A percentile compares a stretch with the other conserved stretches of the same genome.
phyloP scores from a whole-genome alignment of 1,284 basidiomycete species.

The Agaricales sp. region DNA sequence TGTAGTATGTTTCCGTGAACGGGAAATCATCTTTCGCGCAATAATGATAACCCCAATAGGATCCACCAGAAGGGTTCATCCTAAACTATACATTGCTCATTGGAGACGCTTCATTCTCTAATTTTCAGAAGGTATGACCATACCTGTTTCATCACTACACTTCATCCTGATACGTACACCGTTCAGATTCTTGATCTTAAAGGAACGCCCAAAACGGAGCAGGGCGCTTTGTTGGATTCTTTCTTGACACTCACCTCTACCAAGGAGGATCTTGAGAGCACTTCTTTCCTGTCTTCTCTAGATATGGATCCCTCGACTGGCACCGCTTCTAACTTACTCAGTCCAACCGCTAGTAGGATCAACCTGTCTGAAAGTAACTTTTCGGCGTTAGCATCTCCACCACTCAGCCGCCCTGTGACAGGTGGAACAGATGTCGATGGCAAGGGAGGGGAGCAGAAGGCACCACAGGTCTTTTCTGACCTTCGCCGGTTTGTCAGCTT shows the following conservation, averaged over 20 bases:
- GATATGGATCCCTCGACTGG: conserved; percentile 82
- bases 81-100: conserved; percentile 89
- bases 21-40: conserved; percentile 1
- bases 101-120: conserved; percentile 86
- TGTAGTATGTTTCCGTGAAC: conserved; percentile 45
- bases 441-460: conserved; percentile 35
- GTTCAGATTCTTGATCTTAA: conserved; percentile 89
- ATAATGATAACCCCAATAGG: conserved; percentile 30
- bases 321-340: conserved; percentile 36
- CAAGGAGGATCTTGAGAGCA: conserved; percentile 74
- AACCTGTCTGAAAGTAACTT: conserved; percentile 51
- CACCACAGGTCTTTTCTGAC: conserved; percentile 76
- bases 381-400: conserved; percentile 46
- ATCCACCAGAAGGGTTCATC: conserved; percentile 89
- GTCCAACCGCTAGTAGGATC: conserved; percentile 48
- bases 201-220: conserved; percentile 78
- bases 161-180: conserved; percentile 1
- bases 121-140: conserved; percentile 85
- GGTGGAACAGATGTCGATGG: conserved; percentile 28
- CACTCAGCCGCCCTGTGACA: conserved; percentile 42
- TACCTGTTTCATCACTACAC: conserved; percentile 1
- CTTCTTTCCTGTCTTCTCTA: conserved; percentile 83
- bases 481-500: conserved; percentile 80
- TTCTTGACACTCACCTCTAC: conserved; percentile 89
- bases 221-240: conserved; percentile 83